These are phyloP conservation scores for Amphicarpaea edgeworthii DNA, from an alignment of 306 rosid genomes.

Conservation along the genomic window DNA sequence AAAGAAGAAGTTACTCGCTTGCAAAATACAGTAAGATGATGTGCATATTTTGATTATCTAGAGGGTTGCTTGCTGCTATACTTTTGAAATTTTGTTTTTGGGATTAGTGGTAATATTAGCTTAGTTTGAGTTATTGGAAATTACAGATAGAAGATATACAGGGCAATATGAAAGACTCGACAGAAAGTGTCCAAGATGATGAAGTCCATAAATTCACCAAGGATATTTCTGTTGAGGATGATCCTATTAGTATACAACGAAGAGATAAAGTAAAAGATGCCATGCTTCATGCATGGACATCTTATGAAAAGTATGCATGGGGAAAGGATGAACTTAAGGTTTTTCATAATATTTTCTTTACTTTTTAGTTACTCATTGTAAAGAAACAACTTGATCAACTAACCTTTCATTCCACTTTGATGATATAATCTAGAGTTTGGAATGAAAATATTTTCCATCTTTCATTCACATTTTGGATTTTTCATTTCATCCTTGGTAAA, in stretches of 20 bases:
- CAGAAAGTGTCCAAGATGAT: conserved; percentile 26
- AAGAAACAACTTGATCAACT: conserved; percentile 23
- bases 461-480: conserved; percentile 9
- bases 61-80: background rate
- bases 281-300: conserved; percentile 74
- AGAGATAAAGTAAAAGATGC: conserved; percentile 64
- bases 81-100: background rate
- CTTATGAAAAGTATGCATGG: conserved; percentile 76
- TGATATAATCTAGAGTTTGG: conserved; percentile 19
- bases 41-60: conserved; percentile 8
- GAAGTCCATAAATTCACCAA: conserved; percentile 13
- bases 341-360: conserved; percentile 21
- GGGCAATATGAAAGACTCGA: conserved; percentile 24
- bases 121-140: conserved; percentile 43
- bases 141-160: conserved; percentile 53
- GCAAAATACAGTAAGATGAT: conserved; percentile 54
- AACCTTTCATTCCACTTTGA: conserved; percentile 13
- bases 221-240: conserved; percentile 46
- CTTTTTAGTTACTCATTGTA: background rate
- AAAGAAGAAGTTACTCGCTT: conserved; percentile 50
- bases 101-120: background rate
- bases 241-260: conserved; percentile 52
- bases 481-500: conserved; percentile 10
- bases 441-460: conserved; percentile 13
- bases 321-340: conserved; percentile 79